Evolutionary conservation across 2,329 filamentous ascomycete genomes (phyloP).

Genomic region (Aspergillus terreus): DNA sequence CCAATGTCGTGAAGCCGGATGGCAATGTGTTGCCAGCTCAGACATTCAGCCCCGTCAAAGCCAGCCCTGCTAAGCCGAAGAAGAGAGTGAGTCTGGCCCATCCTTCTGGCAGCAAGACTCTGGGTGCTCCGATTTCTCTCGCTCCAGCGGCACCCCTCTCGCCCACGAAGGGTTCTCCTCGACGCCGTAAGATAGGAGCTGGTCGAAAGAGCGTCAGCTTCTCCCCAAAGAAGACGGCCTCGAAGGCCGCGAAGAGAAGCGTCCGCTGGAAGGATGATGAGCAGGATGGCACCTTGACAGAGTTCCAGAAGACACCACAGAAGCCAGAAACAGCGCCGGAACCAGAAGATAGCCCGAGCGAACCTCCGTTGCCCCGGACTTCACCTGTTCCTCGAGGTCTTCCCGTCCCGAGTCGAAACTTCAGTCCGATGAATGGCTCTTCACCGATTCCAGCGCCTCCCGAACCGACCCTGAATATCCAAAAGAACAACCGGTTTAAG

Average conservation of each 20-base stretch:
- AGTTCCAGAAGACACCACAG: constrained; percentile 88
- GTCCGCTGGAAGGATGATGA: constrained; percentile 94
- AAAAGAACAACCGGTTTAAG: constrained; percentile 75
- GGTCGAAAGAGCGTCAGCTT: constrained; percentile 73
- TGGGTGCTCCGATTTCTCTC: constrained; percentile 29
- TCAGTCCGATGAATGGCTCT: constrained; percentile 44
- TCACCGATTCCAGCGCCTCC: constrained; percentile 57
- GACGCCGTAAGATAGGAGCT: constrained; percentile 62
- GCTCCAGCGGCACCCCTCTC: constrained; percentile 45
- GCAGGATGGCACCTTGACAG: constrained; percentile 77
- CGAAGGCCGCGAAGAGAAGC: constrained; percentile 67
- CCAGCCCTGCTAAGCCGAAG: constrained; percentile 69
- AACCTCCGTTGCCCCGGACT: constrained; percentile 47
- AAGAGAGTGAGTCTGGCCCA: constrained; percentile 48
- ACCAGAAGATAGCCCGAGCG: constrained; percentile 50
- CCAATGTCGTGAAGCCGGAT: constrained; percentile 88
- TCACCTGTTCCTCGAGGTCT: constrained; percentile 47
- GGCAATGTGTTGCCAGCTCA: constrained; percentile 57
- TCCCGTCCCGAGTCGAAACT: constrained; percentile 37
- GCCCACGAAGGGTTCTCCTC: constrained; percentile 74
- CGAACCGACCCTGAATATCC: constrained; percentile 58
- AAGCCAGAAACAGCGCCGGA: constrained; percentile 57
- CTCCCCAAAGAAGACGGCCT: constrained; percentile 64
- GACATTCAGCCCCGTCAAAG: constrained; percentile 65
- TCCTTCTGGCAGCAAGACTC: constrained; percentile 22